phyloP scores from a whole-genome alignment of 1,284 basidiomycete genomes.

The Pseudomicrostroma phylloplanum region DNA sequence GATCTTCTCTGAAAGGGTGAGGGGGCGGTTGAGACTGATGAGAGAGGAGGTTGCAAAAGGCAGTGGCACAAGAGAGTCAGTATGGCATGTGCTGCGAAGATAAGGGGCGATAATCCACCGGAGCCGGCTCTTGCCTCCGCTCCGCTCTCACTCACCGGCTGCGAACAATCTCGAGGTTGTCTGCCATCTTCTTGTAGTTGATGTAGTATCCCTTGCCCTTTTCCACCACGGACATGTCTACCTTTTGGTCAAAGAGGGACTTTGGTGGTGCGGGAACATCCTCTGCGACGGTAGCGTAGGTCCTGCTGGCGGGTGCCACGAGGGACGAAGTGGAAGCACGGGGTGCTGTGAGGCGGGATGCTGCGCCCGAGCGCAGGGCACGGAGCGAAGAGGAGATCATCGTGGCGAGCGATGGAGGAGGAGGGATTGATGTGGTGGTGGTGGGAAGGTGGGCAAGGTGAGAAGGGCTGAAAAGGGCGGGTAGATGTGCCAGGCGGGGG shows the following conservation, averaged over 20 bases:
- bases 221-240: constrained; percentile 48
- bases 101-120: not conserved
- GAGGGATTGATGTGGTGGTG: too few species aligned
- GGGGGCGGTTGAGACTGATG: constrained; percentile 46
- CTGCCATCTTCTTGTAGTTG: constrained; percentile 49
- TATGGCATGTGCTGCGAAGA: not conserved
- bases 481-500: too few species aligned
- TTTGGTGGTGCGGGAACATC: constrained; percentile 38
- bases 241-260: constrained; percentile 45
- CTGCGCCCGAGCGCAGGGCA: constrained; percentile 4
- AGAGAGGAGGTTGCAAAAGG: constrained; percentile 6
- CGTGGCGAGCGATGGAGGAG: too few species aligned
- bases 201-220: constrained; percentile 49
- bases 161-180: constrained; percentile 50
- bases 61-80: constrained; percentile 9
- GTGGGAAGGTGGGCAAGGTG: too few species aligned
- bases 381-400: not conserved
- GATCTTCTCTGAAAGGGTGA: constrained; percentile 49
- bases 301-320: constrained; percentile 18
- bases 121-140: not conserved
- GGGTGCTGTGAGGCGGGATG: constrained; percentile 1
- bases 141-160: constrained; percentile 28
- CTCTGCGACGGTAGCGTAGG: constrained; percentile 44
- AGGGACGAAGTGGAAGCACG: not conserved
- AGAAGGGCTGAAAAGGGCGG: too few species aligned